Base-by-base conservation (phyloP, 768 basidiomycete genomes). In the Mycena polygramma region DNA sequence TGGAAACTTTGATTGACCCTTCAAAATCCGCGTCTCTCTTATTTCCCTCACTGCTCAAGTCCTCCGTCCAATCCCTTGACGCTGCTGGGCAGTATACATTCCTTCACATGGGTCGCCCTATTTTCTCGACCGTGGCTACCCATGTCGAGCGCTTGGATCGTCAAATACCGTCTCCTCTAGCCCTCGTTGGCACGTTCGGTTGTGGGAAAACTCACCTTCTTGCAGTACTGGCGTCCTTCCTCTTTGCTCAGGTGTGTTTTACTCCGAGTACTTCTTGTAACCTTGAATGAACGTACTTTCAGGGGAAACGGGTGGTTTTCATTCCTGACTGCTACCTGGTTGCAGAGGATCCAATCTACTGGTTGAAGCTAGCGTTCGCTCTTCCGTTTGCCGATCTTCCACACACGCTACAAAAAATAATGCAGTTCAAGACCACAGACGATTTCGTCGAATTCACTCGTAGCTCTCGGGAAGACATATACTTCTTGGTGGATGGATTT, bases 151-250 rank as follows among this genome's bases (percentile, higher is more conserved):
- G 45, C 2, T 41, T 73, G 57, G 68, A 66, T 24, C 54, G 63
- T 13, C 59, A 71, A 57, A 58, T 51, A 2, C 57, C 69, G 9
- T 43, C 39, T n/a, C 46, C 65, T 13, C 22, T 73, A 8, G 72
- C 49, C 8, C 46, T 73, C 30, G 24, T 70, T 5, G 68, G 62
- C 22, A 73, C 72, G 7, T 63, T 55, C 20, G 68, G 66, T 13
- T 55, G 54, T n/a, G 72, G 72, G 7, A 73, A 70, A 36, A 54
- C 72, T 19, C 72, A 73, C 52, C 43, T 73, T 7, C 72, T 73
- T n/a, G 24, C 72, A 1, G 43, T 52, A 1, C 61, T 73, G 10
- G 72, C 72, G 26, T 69, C 68, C 15, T 66, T 67, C 19, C 62
- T 73, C 17, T 71, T 71, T 58, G 36, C 65, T 37, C 64, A 71